Evolutionary conservation across 805 yeast species (phyloP).

Genomic region (Debaryomyces tyrocola): DNA sequence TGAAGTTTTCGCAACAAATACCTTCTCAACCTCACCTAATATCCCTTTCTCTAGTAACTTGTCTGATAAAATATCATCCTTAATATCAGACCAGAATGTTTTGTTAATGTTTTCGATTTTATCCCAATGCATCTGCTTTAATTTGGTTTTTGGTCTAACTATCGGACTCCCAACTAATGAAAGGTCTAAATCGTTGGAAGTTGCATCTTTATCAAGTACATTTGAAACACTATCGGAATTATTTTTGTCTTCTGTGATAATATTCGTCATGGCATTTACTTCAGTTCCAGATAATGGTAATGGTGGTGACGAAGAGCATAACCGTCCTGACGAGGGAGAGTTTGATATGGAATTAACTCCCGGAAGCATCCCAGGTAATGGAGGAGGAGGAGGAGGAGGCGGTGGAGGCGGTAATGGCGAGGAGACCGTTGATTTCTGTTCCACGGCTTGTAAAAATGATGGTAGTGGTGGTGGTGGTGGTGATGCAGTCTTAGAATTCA

Average conservation of each 20-base stretch:
- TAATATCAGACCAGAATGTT: constrained; percentile 80
- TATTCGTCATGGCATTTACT: not conserved
- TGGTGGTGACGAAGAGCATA: not conserved
- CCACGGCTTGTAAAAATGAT: constrained; percentile 1
- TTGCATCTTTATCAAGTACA: not conserved
- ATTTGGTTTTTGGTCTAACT: constrained; percentile 65
- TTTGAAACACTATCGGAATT: not conserved
- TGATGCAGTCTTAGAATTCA: constrained; percentile 3
- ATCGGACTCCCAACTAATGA: not conserved
- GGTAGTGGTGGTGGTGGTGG: constrained; percentile 20
- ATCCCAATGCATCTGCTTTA: constrained; percentile 98
- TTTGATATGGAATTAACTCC: not conserved
- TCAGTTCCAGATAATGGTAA: not conserved
- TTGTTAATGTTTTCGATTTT: constrained; percentile 79
- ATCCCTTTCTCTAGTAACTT: constrained; percentile 75
- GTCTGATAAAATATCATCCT: constrained; percentile 58
- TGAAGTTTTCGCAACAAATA: constrained; percentile 80
- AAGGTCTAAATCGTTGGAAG: not conserved
- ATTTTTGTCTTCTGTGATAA: not conserved
- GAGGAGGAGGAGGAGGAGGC: constrained; percentile 11
- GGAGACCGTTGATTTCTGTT: not conserved
- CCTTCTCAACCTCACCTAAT: constrained; percentile 76
- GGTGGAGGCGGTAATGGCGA: constrained; percentile 17
- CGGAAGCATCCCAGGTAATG: too few species aligned
- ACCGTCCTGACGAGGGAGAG: not conserved